A percentile compares a stretch with the other conserved stretches of the same genome.
Conservation (phyloP, 116 monocot species). For the Posidonia oceanica region DNA sequence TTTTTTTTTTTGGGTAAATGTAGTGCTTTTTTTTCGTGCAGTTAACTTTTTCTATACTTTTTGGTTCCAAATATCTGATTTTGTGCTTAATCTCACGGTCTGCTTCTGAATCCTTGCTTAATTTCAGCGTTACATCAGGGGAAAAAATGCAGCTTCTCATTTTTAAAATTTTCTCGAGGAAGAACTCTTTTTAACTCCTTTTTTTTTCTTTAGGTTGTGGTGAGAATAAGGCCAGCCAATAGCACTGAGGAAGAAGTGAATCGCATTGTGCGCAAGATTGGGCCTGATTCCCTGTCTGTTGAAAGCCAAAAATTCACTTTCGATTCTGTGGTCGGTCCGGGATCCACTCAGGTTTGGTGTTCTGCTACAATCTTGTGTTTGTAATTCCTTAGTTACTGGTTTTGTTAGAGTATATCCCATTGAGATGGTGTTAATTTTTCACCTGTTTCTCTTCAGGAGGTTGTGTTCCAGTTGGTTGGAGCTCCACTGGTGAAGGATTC, state of each 20-base stretch:
- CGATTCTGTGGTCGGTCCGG: conserved; percentile 33
- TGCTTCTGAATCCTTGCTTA: too few relatives aligned
- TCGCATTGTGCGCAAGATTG: conserved; percentile 15
- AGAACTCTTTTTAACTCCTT: too few relatives aligned
- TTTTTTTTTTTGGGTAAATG: too few relatives aligned
- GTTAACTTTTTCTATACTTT: too few relatives aligned
- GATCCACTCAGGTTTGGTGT: conserved; percentile 44
- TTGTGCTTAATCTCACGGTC: too few relatives aligned
- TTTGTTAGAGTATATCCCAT: not conserved
- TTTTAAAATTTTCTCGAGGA: too few relatives aligned
- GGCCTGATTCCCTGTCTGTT: conserved; percentile 27
- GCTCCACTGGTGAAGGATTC: conserved; percentile 46
- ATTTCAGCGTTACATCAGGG: too few relatives aligned
- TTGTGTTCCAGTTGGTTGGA: conserved; percentile 65
- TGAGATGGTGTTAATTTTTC: not conserved
- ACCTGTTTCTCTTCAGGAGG: conserved; percentile 34
- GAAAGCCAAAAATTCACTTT: conserved; percentile 29
- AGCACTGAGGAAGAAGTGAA: conserved; percentile 11
- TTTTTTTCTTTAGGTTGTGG: conserved; percentile 23
- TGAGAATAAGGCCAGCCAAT: conserved; percentile 31
- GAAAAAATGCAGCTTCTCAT: too few relatives aligned
- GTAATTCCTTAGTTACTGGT: not conserved
- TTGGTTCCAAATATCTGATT: too few relatives aligned
- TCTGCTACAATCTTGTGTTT: not conserved
- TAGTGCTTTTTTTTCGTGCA: too few relatives aligned